Percentiles rank a stretch among this genome's conserved stretches.
Evolutionary conservation across 768 basidiomycete species (phyloP).

Genomic region (Mrakia gelida): DNA sequence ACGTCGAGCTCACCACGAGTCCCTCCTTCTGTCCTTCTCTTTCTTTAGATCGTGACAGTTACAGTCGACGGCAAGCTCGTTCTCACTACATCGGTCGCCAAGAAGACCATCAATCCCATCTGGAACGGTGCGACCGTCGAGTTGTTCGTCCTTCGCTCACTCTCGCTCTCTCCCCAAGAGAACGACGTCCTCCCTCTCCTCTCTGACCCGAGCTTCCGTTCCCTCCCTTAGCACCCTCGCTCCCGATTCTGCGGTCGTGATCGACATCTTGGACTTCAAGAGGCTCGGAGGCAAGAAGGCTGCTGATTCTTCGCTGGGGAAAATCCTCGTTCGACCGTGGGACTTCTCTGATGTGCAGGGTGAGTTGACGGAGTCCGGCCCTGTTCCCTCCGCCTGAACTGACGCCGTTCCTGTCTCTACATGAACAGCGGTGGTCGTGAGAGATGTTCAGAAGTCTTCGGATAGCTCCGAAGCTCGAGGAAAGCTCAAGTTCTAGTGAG

Average conservation of each 20-base stretch:
- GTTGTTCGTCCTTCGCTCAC: constrained; percentile 60
- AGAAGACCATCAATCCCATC: constrained; percentile 88
- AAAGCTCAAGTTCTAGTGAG: background rate
- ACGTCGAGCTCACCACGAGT: background rate
- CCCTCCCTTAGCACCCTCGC: constrained; percentile 6
- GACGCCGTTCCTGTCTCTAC: no score
- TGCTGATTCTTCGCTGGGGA: background rate
- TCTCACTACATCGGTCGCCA: constrained; percentile 92
- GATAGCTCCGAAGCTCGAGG: background rate
- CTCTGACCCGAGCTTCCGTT: background rate
- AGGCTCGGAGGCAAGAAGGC: background rate
- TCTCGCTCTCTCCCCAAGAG: no score
- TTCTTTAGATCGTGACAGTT: constrained; percentile 67
- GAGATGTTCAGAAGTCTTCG: background rate
- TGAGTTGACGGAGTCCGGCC: background rate
- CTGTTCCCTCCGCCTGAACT: constrained; percentile 70
- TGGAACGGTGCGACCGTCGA: constrained; percentile 95
- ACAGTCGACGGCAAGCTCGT: constrained; percentile 99
- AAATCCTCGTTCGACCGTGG: background rate
- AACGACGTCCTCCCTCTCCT: background rate
- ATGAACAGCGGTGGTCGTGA: background rate
- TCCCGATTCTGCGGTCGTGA: constrained; percentile 17
- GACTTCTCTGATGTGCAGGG: background rate
- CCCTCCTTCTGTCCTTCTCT: background rate
- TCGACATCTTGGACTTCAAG: background rate